Evolutionary conservation across 2,329 filamentous ascomycete species (phyloP), one percentile per base, ranked within the genome.

Genomic region (Pyricularia sp.): DNA sequence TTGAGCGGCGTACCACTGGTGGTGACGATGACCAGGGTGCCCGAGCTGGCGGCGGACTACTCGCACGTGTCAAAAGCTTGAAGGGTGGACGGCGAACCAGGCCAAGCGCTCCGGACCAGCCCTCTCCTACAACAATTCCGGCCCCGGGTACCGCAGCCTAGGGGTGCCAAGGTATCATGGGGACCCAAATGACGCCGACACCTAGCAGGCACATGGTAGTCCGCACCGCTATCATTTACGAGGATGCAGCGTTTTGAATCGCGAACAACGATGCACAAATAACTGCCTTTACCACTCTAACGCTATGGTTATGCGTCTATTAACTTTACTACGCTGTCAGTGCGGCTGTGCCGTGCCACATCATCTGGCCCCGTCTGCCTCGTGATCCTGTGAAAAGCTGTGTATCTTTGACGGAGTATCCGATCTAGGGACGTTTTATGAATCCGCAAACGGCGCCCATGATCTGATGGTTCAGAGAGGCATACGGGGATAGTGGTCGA

Each of bases 51-150:
- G 90, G 91, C 2, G 90, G 92, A 1, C 89, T 96, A 71, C 77
- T 96, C 71, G 91, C 87, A 68, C 87, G 92, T 68, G 92, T 95
- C 81, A 93, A 92, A 85, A 93, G 90, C 78, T 80, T 95, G 79
- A 94, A 92, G 82, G 90, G 90, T 67, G 87, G 88, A 36, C 84
- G 89, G 72, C 83, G 87, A 72, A 81, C 79, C 74, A 78, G 77
- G 69, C 67, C 67, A 28, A 61, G 23, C 80, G 77, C 72, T 77
- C 74, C 71, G 76, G 73, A 73, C 77, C 74, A 69, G 74, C 68
- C 68, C 71, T 69, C 72, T 72, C 70, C 70, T 23, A 70, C 72
- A 66, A 72, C 70, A 30, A 72, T 72, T 31, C 71, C 71, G 58
- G 25, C n/a, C 31, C 69, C 68, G 25, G 36, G 55, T 31, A 72